phyloP scores from a whole-genome alignment of 768 basidiomycete genomes.

The Boletellus emodensis region DNA sequence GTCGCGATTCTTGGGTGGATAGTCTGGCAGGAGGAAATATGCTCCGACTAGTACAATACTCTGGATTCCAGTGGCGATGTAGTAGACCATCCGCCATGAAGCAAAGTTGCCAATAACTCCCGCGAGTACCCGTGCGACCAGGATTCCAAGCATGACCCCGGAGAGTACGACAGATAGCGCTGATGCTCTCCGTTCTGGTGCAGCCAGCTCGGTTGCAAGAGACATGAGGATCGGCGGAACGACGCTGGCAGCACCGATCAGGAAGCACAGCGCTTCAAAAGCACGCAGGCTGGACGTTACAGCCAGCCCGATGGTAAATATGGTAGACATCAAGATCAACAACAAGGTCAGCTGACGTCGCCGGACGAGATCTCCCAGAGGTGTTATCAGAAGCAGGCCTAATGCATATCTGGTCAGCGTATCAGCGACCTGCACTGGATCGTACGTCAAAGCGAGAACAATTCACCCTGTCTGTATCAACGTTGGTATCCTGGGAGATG shows the following conservation, averaged over 20 bases:
- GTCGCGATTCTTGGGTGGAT: conserved; percentile 67
- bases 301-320: conserved; percentile 69
- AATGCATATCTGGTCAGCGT: conserved; percentile 52
- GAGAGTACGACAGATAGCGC: conserved; percentile 74
- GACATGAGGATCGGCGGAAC: conserved; percentile 74
- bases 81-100: conserved; percentile 74
- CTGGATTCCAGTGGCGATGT: conserved; percentile 72
- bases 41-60: conserved; percentile 50
- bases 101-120: conserved; percentile 72
- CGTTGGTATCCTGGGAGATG: conserved; percentile 58
- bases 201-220: conserved; percentile 76
- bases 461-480: conserved; percentile 68
- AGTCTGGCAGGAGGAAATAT: conserved; percentile 75
- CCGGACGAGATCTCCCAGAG: conserved; percentile 79
- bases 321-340: conserved; percentile 50
- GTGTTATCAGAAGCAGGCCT: conserved; percentile 72
- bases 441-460: conserved; percentile 40
- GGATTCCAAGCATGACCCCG: conserved; percentile 65
- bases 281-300: conserved; percentile 53
- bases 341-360: conserved; percentile 66
- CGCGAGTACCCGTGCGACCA: conserved; percentile 69
- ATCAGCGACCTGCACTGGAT: not conserved
- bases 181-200: conserved; percentile 64
- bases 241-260: conserved; percentile 69
- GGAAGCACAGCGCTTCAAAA: conserved; percentile 66